Percentiles rank a stretch among this genome's conserved stretches.
Evolutionary conservation across 495 filamentous ascomycete genomes (phyloP).

Genomic region (Tuber microsphaerosporum): DNA sequence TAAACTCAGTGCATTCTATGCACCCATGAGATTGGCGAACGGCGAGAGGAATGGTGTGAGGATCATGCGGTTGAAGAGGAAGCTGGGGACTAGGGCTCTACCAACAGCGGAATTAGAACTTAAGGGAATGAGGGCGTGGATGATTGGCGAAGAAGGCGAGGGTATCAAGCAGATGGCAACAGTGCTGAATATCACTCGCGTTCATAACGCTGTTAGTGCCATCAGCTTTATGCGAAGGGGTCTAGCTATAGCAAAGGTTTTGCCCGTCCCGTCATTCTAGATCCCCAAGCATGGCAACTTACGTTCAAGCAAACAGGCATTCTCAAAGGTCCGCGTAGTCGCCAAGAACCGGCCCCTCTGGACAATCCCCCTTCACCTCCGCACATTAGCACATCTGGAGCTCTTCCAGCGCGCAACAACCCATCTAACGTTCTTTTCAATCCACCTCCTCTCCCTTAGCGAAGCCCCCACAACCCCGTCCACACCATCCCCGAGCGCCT

Average conservation of each 20-base stretch:
- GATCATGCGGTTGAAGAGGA: slow-evolving; percentile 63
- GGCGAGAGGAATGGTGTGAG: slow-evolving; percentile 59
- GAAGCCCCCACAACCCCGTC: slow-evolving; percentile 42
- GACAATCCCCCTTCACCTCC: slow-evolving; percentile 55
- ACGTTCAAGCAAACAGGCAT: slow-evolving; percentile 26
- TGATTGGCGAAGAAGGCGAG: slow-evolving; percentile 56
- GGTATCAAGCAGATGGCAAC: slow-evolving; percentile 61
- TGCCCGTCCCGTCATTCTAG: slow-evolving; percentile 43
- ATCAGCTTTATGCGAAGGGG: slow-evolving; percentile 55
- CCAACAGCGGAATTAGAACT: slow-evolving; percentile 66
- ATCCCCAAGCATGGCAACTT: background rate
- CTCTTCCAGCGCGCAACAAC: slow-evolving; percentile 51
- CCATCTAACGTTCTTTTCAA: slow-evolving; percentile 56
- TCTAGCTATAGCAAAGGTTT: slow-evolving; percentile 53
- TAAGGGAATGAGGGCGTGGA: slow-evolving; percentile 54
- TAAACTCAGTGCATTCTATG: slow-evolving; percentile 59
- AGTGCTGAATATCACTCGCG: slow-evolving; percentile 61
- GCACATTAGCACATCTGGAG: slow-evolving; percentile 52
- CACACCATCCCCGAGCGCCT: slow-evolving; percentile 21
- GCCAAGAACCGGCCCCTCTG: slow-evolving; percentile 48
- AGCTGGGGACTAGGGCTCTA: slow-evolving; percentile 61
- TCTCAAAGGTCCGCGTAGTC: slow-evolving; percentile 48
- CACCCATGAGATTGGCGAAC: slow-evolving; percentile 54
- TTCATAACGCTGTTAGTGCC: slow-evolving; percentile 56
- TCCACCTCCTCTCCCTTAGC: slow-evolving; percentile 52